These are phyloP conservation scores for Glarea lozoyensis DNA, from an alignment of 495 filamentous ascomycete genomes.

Conservation along the genomic window DNA sequence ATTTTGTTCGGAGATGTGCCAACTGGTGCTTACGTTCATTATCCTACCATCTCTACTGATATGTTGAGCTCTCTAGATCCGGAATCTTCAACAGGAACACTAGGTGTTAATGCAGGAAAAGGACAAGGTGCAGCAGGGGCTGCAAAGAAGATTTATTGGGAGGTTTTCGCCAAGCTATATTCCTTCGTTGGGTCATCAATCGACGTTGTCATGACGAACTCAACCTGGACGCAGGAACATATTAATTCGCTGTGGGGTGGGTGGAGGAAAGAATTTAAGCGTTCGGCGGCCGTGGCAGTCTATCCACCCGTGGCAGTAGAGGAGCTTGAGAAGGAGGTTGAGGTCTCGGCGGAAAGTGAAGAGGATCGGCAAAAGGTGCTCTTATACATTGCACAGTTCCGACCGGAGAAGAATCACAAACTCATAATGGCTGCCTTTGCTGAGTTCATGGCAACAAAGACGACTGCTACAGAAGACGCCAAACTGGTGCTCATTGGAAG, in stretches of 20 bases:
- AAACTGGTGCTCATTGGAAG: constrained; percentile 78
- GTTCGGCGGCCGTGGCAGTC: constrained; percentile 46
- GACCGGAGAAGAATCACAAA: constrained; percentile 92
- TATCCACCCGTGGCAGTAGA: constrained; percentile 88
- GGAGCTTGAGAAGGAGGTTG: constrained; percentile 64
- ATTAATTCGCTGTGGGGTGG: constrained; percentile 74
- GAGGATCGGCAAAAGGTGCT: constrained; percentile 55
- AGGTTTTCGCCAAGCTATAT: constrained; percentile 73
- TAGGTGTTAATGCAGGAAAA: constrained; percentile 76
- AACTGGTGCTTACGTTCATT: constrained; percentile 91
- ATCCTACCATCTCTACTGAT: constrained; percentile 96
- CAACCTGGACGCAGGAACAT: constrained; percentile 83
- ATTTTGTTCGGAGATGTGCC: constrained; percentile 74
- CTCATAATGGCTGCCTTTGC: constrained; percentile 79
- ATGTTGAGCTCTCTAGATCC: constrained; percentile 83
- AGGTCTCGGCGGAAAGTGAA: constrained; percentile 58
- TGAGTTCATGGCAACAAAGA: constrained; percentile 44
- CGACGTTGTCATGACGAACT: constrained; percentile 95
- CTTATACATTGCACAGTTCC: constrained; percentile 93
- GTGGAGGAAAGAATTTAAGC: constrained; percentile 31
- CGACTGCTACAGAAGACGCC: constrained; percentile 38
- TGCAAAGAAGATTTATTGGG: constrained; percentile 76
- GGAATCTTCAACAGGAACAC: constrained; percentile 39
- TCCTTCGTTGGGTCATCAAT: constrained; percentile 68
- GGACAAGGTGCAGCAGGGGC: constrained; percentile 59